phyloP scores from a whole-genome alignment of 148 eudicot species.

The Chenopodium quinoa region DNA sequence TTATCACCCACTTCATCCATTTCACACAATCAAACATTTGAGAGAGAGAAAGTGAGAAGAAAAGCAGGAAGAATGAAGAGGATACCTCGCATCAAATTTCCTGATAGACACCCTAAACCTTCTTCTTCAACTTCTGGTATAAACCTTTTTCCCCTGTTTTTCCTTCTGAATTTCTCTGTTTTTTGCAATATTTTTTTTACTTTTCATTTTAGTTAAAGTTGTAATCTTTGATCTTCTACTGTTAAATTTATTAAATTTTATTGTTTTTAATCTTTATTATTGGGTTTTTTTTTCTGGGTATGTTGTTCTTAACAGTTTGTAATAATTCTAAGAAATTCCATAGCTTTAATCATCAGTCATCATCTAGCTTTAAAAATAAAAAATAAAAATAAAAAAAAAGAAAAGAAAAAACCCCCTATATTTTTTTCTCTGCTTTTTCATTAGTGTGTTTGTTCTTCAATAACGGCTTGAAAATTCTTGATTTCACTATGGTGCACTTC shows the following conservation, averaged over 20 bases:
- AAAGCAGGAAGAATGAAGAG: slow-evolving; percentile 38
- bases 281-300: not conserved
- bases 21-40: slow-evolving; percentile 8
- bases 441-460: not conserved
- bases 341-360: too few relatives aligned
- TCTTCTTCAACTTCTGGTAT: slow-evolving; percentile 40
- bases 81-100: slow-evolving; percentile 62
- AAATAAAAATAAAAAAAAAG: too few relatives aligned
- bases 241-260: too few relatives aligned
- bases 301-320: not conserved
- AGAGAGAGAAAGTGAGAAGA: not conserved
- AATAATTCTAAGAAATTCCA: too few relatives aligned
- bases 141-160: not conserved
- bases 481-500: not conserved
- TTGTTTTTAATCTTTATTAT: too few relatives aligned
- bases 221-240: not conserved
- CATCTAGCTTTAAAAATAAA: too few relatives aligned
- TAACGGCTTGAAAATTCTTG: slow-evolving; percentile 4
- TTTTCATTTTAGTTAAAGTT: not conserved
- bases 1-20: not conserved
- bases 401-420: too few relatives aligned
- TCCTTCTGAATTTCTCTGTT: not conserved
- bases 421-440: not conserved
- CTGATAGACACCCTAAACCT: slow-evolving; percentile 41
- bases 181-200: not conserved